A percentile compares a stretch with the other conserved stretches of the same genome.
Evolutionary conservation across 805 yeast species (phyloP).

Genomic region (Yarrowia sp.): DNA sequence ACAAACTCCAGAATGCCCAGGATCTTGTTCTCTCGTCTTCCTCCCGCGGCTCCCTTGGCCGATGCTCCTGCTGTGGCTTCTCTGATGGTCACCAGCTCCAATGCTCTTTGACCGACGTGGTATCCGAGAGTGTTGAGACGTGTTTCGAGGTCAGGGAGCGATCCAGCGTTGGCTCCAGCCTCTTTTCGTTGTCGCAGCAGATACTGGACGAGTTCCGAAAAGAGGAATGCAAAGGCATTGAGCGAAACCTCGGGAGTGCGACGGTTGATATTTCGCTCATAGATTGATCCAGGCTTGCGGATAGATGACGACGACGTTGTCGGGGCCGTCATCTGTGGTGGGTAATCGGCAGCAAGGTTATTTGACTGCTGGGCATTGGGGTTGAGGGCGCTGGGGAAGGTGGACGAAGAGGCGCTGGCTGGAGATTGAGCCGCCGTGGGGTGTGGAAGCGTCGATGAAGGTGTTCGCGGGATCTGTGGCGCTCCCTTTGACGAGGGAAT

Average conservation of each 20-base stretch:
- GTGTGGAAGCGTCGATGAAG: constrained; percentile 37
- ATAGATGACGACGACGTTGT: background rate
- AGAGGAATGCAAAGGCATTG: constrained; percentile 64
- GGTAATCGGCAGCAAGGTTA: background rate
- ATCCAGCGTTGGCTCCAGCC: constrained; percentile 27
- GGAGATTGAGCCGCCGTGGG: constrained; percentile 28
- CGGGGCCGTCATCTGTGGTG: background rate
- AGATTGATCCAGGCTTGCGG: constrained; percentile 42
- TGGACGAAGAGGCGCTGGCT: background rate
- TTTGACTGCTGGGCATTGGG: background rate
- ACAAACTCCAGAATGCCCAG: constrained; percentile 70
- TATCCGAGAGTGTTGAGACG: constrained; percentile 71
- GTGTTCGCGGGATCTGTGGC: constrained; percentile 41
- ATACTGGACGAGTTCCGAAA: constrained; percentile 67
- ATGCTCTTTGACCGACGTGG: constrained; percentile 65
- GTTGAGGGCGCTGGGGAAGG: constrained; percentile 2
- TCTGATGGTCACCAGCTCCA: constrained; percentile 66
- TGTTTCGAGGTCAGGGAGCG: constrained; percentile 58
- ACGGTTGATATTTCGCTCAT: constrained; percentile 66
- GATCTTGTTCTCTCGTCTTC: constrained; percentile 55
- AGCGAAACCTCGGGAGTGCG: constrained; percentile 64
- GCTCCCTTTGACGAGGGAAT: constrained; percentile 33
- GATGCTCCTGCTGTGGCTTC: constrained; percentile 37
- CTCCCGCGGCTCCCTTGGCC: constrained; percentile 36
- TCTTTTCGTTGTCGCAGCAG: constrained; percentile 60